phyloP scores from a whole-genome alignment of 805 yeast species.

The Wickerhamiella parazyma region DNA sequence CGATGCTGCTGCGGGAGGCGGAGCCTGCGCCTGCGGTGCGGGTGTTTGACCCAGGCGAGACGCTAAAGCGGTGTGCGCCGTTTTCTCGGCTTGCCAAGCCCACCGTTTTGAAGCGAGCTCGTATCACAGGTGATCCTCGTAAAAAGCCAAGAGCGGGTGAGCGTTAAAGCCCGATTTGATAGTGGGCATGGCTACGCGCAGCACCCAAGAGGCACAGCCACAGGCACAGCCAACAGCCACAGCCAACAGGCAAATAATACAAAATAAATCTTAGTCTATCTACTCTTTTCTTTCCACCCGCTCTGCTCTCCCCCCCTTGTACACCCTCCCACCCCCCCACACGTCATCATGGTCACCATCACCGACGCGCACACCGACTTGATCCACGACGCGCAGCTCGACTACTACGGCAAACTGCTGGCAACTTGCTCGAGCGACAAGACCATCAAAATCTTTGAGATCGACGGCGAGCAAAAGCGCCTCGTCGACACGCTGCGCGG shows the following conservation, averaged over 20 bases:
- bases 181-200: too few relatives aligned
- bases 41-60: neutral
- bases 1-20: neutral
- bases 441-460: constrained; percentile 86
- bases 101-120: neutral
- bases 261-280: too few relatives aligned
- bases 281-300: too few relatives aligned
- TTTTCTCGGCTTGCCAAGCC: neutral
- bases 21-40: neutral
- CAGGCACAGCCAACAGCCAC: too few relatives aligned
- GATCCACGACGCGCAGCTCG: constrained; percentile 93
- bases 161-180: too few relatives aligned
- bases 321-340: neutral
- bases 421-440: constrained; percentile 96
- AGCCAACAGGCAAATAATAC: too few relatives aligned
- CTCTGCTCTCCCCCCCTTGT: too few relatives aligned
- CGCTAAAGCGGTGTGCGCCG: neutral
- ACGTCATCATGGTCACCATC: constrained; percentile 48
- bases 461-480: constrained; percentile 72
- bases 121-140: too few relatives aligned
- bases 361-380: constrained; percentile 85
- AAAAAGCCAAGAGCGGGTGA: too few relatives aligned
- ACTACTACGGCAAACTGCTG: constrained; percentile 87
- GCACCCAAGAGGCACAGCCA: too few relatives aligned
- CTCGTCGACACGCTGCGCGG: constrained; percentile 70